Evolutionary conservation across 2,329 filamentous ascomycete species (phyloP).

Genomic region (Dactylella cylindrospora): DNA sequence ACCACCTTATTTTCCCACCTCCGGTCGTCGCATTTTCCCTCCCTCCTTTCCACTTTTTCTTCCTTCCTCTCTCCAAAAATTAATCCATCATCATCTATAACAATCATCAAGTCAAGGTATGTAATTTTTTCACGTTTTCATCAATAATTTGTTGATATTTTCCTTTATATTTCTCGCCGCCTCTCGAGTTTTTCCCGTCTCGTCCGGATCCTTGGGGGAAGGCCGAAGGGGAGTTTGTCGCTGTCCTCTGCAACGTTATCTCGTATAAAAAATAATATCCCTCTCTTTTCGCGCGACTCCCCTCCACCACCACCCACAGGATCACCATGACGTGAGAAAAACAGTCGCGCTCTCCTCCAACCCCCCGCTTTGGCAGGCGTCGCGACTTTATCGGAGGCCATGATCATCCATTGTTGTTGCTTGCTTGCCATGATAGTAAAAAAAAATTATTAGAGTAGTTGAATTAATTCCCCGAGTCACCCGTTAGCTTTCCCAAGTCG

Average conservation of each 20-base stretch:
- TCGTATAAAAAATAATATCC: not conserved
- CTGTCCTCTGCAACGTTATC: not conserved
- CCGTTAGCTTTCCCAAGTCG: too few relatives aligned
- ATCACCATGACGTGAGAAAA: too few relatives aligned
- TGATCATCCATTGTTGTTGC: slow-evolving; percentile 1
- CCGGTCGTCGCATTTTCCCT: slow-evolving; percentile 30
- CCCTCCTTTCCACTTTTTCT: slow-evolving; percentile 27
- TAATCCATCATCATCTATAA: slow-evolving; percentile 13
- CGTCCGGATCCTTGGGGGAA: not conserved
- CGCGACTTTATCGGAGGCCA: slow-evolving; percentile 1
- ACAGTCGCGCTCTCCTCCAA: slow-evolving; percentile 20
- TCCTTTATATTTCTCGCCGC: slow-evolving; percentile 17
- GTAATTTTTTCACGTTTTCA: slow-evolving; percentile 32
- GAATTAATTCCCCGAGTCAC: too few relatives aligned
- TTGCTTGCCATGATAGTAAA: slow-evolving; percentile 8
- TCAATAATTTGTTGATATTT: slow-evolving; percentile 41
- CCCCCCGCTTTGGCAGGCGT: slow-evolving; percentile 5
- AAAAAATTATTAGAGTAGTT: slow-evolving; percentile 2
- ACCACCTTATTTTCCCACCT: slow-evolving; percentile 36
- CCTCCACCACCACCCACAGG: slow-evolving; percentile 2
- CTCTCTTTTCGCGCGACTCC: slow-evolving; percentile 8
- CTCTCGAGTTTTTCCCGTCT: too few relatives aligned
- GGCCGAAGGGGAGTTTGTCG: slow-evolving; percentile 17
- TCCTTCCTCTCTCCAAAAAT: slow-evolving; percentile 22
- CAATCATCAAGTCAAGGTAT: slow-evolving; percentile 34